Evolutionary conservation across 306 rosid genomes (phyloP).

Genomic region (Myrica gale): DNA sequence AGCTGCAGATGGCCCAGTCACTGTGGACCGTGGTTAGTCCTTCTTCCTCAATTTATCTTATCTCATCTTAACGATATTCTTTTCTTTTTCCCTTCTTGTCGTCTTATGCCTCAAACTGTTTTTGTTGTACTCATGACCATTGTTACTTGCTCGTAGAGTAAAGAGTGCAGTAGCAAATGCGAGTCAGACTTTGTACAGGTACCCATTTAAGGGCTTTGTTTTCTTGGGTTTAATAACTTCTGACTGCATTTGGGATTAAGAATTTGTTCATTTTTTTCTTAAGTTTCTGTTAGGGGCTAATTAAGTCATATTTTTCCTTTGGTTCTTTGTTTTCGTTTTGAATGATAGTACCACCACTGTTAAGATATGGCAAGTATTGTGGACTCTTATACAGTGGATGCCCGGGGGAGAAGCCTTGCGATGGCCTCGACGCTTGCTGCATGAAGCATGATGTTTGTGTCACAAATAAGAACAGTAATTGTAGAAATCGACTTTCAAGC

Average conservation of each 20-base stretch:
- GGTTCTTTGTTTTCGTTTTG: background rate
- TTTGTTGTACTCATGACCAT: background rate
- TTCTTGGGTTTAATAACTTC: background rate
- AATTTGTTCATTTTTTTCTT: background rate
- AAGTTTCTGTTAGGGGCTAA: background rate
- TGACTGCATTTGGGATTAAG: background rate
- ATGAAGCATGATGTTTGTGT: conserved; percentile 91
- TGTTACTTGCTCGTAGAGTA: conserved; percentile 48
- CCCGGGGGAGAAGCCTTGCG: conserved; percentile 90
- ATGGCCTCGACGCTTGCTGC: conserved; percentile 91
- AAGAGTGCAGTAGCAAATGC: conserved; percentile 77
- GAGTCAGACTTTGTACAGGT: conserved; percentile 97
- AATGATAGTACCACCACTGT: conserved; percentile 70
- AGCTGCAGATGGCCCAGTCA: conserved; percentile 54
- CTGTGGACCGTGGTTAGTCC: conserved; percentile 64
- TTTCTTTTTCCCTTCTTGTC: background rate
- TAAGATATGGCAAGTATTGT: conserved; percentile 93
- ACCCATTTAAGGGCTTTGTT: background rate
- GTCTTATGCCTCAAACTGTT: background rate
- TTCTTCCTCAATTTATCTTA: background rate
- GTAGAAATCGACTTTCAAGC: too few species aligned
- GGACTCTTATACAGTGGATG: conserved; percentile 90
- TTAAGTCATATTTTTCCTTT: background rate
- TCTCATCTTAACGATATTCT: conserved; percentile 1
- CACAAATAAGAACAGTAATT: conserved; percentile 66